These are phyloP conservation scores for Canavalia ensiformis DNA, from an alignment of 306 rosid species.

Conservation along the genomic window DNA sequence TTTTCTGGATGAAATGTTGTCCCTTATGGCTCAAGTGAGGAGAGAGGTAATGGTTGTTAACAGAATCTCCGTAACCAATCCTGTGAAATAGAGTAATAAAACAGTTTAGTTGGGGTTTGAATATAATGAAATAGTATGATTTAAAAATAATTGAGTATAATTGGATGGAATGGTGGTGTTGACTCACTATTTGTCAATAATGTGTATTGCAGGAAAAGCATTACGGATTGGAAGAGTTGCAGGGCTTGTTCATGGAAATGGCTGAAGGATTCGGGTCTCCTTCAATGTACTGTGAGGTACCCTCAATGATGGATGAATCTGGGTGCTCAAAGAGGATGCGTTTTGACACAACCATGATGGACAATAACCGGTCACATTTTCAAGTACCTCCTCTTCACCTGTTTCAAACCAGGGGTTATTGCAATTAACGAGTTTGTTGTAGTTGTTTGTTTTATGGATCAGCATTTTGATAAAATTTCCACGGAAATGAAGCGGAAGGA, in stretches of 20 bases:
- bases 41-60: conserved; percentile 64
- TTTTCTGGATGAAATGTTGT: conserved; percentile 77
- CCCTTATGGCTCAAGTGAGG: conserved; percentile 73
- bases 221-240: conserved; percentile 70
- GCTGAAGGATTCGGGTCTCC: conserved; percentile 63
- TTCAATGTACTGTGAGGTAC: conserved; percentile 43
- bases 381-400: conserved; percentile 37
- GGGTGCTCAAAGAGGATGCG: conserved; percentile 56
- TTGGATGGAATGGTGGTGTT: neutral
- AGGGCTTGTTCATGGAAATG: conserved; percentile 73
- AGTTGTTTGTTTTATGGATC: too few species aligned
- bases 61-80: neutral
- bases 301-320: conserved; percentile 49
- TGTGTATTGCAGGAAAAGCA: conserved; percentile 49
- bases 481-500: too few species aligned
- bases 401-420: conserved; percentile 42
- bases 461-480: too few species aligned
- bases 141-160: neutral
- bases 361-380: conserved; percentile 38
- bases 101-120: neutral
- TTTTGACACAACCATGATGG: conserved; percentile 40
- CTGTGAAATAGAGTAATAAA: neutral
- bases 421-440: neutral
- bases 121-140: neutral
- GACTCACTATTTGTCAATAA: neutral